phyloP scores from a whole-genome alignment of 2,329 filamentous ascomycete genomes.

The Fusarium sp. region DNA sequence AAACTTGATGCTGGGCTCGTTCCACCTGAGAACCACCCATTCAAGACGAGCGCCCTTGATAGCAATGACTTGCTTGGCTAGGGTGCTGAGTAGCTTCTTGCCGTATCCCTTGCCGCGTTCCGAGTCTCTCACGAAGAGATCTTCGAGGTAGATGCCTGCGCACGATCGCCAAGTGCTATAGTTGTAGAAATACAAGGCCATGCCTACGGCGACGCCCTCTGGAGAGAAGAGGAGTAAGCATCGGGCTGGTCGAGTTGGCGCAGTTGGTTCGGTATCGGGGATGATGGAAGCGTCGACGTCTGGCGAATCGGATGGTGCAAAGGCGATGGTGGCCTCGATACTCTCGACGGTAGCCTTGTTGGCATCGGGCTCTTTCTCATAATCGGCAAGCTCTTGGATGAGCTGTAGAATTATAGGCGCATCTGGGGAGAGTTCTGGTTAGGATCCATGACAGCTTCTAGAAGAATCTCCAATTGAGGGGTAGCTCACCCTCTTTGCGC shows the following conservation, averaged over 20 bases:
- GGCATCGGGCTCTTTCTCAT: constrained; percentile 80
- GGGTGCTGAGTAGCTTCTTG: constrained; percentile 76
- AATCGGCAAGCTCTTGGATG: constrained; percentile 87
- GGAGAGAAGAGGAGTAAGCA: constrained; percentile 75
- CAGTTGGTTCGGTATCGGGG: constrained; percentile 65
- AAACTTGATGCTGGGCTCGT: constrained; percentile 88
- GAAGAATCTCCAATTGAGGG: background rate
- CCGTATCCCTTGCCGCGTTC: constrained; percentile 85
- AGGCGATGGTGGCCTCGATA: constrained; percentile 81
- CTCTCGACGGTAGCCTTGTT: constrained; percentile 84
- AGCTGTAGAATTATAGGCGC: constrained; percentile 83
- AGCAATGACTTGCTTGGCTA: constrained; percentile 83
- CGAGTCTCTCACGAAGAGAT: constrained; percentile 82
- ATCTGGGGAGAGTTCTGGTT: constrained; percentile 64
- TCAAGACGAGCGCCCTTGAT: constrained; percentile 83
- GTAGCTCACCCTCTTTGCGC: constrained; percentile 40
- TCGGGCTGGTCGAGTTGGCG: constrained; percentile 74
- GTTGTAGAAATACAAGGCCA: constrained; percentile 95
- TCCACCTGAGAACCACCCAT: constrained; percentile 95
- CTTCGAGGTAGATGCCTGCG: constrained; percentile 92
- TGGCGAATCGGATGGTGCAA: constrained; percentile 68
- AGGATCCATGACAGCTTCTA: constrained; percentile 18
- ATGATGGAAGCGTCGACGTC: constrained; percentile 52
- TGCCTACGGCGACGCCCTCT: constrained; percentile 68
- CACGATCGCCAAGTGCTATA: constrained; percentile 93